Evolutionary conservation across 345 rosid genomes (phyloP), one percentile per base, ranked within the genome.

Genomic region (Cochlearia excelsa): DNA sequence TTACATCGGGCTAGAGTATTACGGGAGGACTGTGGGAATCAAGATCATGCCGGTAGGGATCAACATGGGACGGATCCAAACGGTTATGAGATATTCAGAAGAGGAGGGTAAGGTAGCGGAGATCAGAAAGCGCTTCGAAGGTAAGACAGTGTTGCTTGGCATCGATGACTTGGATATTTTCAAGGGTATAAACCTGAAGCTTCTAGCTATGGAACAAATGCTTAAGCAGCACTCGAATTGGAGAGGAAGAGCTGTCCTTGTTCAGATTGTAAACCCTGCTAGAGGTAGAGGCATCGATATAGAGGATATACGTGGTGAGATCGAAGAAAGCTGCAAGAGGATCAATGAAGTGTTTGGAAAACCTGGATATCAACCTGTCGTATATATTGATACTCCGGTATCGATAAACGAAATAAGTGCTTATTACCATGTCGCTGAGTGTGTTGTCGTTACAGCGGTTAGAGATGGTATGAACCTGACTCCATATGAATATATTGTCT

Each of bases 391-490:
- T 30, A 72, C 63, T n/a, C 75, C 60, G 2, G 60, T 67, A 29
- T 66, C 76, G 4, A 56, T 67, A 8, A 61, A 45, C 49, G 76
- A 66, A 61, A 54, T 61, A 26, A 61, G 41, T 50, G 72, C 76
- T 38, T 72, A 67, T 67, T 72, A 72, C 61, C 71, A 67, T 43
- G 51, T 72, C 7, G 76, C 72, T 45, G 76, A 72, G 51, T 72
- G 76, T 51, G 72, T 72, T 23, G 76, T 66, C n/a, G 76, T 72
- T 27, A 72, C 76, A 30, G 72, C 76, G 9, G 76, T 72, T 40
- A 72, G 72, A 61, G 76, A 72, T 56, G 72, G 76, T 61, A 72
- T 72, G 76, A 72, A 72, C 56, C 77, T 72, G 60, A 72, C 72
- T 26, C 76, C 76, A 46, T 72, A 72, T 57, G 72, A 73, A 31